Base-by-base conservation (phyloP, 2,329 filamentous ascomycete species). In the Phialophora chinensis region DNA sequence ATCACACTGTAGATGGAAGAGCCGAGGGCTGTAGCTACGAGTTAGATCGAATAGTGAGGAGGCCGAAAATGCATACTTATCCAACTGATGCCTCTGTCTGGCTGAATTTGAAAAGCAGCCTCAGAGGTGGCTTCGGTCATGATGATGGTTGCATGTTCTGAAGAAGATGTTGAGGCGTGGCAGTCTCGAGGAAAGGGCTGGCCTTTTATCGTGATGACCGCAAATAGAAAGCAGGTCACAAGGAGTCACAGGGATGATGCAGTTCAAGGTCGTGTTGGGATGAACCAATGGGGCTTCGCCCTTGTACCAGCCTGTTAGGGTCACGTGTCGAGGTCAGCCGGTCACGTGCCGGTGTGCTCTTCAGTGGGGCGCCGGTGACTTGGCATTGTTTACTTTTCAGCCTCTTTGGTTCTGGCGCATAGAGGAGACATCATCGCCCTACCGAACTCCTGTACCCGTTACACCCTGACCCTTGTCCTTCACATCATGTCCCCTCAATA, bases 1-100 rank as follows among this genome's bases (percentile, higher is more conserved):
- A 98, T 81, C 74, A 96, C 86, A 75, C 97, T 92, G 79, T 98
- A 93, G 42, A 99, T 86, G 2, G 93, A 97, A 69, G 92, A 91
- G 64, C 95, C 95, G 65, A 99, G 88, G 58, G 90, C 93, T 96
- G 76, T 60, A 14, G 35, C 33, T 3, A 53, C 62, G 29, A 53
- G 56, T 60, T 14, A 31, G 55, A 27, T 53, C 50, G 38, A 20
- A 27, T 11, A 11, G 47, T 23, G n/a, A 47, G 49, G 14, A 14
- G 27, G n/a, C 12, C 65, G 64, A 68, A 57, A 61, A 29, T 53
- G 75, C 78, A 70, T 79, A 80, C 82, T 81, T 69, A 89, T 80
- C 70, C 88, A 88, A n/a, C 89, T 88, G 69, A 91, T 79, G 25
- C 85, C 88, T 73, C 86, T 84, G 33, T 88, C 88, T 20, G 90